Conservation (phyloP, 768 basidiomycete species). For the Chalciporus pseudorubinellus region DNA sequence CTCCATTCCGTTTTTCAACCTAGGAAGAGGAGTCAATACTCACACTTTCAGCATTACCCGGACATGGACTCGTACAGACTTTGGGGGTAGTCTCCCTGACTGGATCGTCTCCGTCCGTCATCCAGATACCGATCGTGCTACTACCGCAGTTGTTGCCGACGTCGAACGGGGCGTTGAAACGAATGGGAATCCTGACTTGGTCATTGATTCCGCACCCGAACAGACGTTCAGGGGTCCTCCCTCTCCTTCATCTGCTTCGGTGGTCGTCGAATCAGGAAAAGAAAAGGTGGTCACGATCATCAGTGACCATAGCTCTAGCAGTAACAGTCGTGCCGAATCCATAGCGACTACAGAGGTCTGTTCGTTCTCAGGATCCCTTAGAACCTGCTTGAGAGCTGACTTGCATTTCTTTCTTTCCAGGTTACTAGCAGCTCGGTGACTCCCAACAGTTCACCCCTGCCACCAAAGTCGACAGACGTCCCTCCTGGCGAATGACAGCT, state of each 20-base stretch:
- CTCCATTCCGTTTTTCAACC: slow-evolving; percentile 65
- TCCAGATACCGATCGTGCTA: background rate
- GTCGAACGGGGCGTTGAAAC: slow-evolving; percentile 21
- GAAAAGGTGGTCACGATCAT: background rate
- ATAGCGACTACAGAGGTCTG: slow-evolving; percentile 19
- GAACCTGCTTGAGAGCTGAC: slow-evolving; percentile 14
- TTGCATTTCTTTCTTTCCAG: slow-evolving; percentile 12
- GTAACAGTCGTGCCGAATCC: background rate
- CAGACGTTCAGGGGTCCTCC: background rate
- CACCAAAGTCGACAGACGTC: slow-evolving; percentile 31
- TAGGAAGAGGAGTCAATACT: slow-evolving; percentile 46
- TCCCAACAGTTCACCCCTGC: background rate
- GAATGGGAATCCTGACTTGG: background rate
- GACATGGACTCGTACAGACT: slow-evolving; percentile 39
- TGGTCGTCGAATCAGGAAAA: background rate
- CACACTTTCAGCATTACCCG: slow-evolving; percentile 45
- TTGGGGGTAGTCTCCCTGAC: slow-evolving; percentile 36
- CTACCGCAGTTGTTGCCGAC: slow-evolving; percentile 5
- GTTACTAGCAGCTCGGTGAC: background rate
- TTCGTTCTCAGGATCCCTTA: background rate
- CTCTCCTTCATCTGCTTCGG: background rate
- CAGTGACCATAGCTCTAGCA: background rate
- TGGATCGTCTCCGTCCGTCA: slow-evolving; percentile 42
- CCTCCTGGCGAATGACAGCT: slow-evolving; percentile 36
- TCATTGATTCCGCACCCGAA: background rate